Evolutionary conservation across 2,329 filamentous ascomycete species (phyloP).

Genomic region (Zymoseptoria ardabiliae): DNA sequence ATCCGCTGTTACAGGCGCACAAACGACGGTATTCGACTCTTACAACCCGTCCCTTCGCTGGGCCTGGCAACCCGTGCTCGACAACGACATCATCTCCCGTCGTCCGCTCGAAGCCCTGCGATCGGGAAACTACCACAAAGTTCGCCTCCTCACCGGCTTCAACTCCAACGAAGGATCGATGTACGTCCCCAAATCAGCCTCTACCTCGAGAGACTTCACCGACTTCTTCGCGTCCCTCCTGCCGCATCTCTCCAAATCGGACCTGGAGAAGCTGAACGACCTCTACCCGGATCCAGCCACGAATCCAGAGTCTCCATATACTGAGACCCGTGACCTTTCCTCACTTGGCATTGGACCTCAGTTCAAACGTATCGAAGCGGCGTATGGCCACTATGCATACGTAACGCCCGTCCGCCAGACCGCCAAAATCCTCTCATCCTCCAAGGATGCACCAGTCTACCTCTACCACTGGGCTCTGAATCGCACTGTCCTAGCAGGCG

Average conservation of each 20-base stretch:
- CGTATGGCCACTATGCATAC: conserved; percentile 59
- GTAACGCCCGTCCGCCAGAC: conserved; percentile 57
- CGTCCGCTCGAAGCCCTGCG: conserved; percentile 55
- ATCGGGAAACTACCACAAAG: conserved; percentile 45
- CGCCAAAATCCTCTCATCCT: conserved; percentile 37
- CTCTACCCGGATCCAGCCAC: conserved; percentile 56
- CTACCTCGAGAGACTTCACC: conserved; percentile 47
- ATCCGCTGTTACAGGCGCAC: conserved; percentile 33
- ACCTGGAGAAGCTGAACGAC: conserved; percentile 48
- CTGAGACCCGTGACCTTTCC: conserved; percentile 24
- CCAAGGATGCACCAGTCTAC: conserved; percentile 37
- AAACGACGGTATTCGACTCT: conserved; percentile 37
- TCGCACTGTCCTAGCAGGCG: conserved; percentile 30
- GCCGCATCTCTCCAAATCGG: conserved; percentile 46
- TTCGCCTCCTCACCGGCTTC: conserved; percentile 63
- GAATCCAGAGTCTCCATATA: conserved; percentile 36
- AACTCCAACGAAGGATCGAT: conserved; percentile 61
- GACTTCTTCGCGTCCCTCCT: conserved; percentile 56
- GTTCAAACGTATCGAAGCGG: conserved; percentile 52
- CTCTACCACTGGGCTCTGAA: conserved; percentile 55
- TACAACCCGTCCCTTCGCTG: conserved; percentile 43
- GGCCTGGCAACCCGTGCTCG: conserved; percentile 64
- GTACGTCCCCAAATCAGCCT: conserved; percentile 51
- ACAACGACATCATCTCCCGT: conserved; percentile 52
- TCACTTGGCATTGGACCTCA: conserved; percentile 43